Base-by-base conservation (phyloP, 108 stramenopile species). In the Cylindrotheca fusiformis region DNA sequence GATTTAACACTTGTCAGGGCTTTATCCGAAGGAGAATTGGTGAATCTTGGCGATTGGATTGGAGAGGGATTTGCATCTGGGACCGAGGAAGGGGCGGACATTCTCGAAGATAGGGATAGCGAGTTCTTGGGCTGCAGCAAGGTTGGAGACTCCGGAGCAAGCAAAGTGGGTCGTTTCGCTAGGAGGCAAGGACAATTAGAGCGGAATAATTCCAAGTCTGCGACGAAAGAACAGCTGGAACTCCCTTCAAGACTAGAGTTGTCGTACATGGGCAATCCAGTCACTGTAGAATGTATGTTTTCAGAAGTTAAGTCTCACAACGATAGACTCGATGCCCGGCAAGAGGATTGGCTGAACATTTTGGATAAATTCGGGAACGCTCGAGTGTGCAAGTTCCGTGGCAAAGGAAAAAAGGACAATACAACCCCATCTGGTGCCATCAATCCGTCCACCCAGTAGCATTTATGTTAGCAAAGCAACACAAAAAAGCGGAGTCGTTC, bases 331-430 rank as follows among this genome's bases (percentile, higher is more conserved):
- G 88, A 89, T 69, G 54, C 71, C 0, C 68, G 93, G 49, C 93
- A 94, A 65, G 86, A 90, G 65, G 88, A 89, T 53, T 94, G 93
- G 93, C 67, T 94, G 23, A 90, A 87, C 59, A 77, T 94, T 12
- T 47, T 94, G 20, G 84, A 86, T 49, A 48, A 31, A 1, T 51
- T 63, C 31, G 79, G 78, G 4, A 70, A 79, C 62, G 86, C 83
- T 27, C 65, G 90, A 30, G 90, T 91, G 21, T 91, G 93, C 74
- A 95, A 91, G 58, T 94, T 91, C 61, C 67, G 17, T 19, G 30
- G n/a, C 25, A 52, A 45, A 45, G 51, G 61, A 55, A 24, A 8
- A n/a, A n/a, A n/a, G n/a, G n/a, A n/a, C n/a, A n/a, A n/a, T n/a
- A n/a, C n/a, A n/a, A n/a, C n/a, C n/a, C n/a, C n/a, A n/a, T n/a